A percentile compares a stretch with the other conserved stretches of the same genome.
These are phyloP conservation scores for Cytospora paraplurivora DNA, from an alignment of 2,329 filamentous ascomycete genomes.

Conservation along the genomic window DNA sequence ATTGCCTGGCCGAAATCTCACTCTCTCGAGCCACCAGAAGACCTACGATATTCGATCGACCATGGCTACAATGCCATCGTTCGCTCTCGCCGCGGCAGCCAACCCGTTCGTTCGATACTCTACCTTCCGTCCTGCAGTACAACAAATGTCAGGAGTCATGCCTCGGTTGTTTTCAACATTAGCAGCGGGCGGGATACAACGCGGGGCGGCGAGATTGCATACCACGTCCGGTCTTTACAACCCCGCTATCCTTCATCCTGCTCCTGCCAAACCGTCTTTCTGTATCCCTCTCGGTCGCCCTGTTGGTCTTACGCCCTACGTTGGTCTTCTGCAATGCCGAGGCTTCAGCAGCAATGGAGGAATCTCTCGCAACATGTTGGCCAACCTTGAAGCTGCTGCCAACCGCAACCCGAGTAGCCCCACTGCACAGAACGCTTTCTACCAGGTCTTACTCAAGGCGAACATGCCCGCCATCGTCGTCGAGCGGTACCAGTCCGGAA, in stretches of 20 bases:
- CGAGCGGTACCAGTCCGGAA: conserved; percentile 83
- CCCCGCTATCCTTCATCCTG: not conserved
- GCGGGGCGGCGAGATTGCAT: not conserved
- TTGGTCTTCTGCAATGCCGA: conserved; percentile 36
- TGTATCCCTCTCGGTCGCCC: not conserved
- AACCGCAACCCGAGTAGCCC: conserved; percentile 90
- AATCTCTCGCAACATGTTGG: conserved; percentile 67
- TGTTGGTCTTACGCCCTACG: conserved; percentile 19
- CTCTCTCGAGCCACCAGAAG: conserved; percentile 29
- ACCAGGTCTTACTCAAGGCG: conserved; percentile 84
- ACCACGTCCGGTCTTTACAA: conserved; percentile 11
- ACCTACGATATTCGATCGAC: conserved; percentile 39
- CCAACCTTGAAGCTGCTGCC: conserved; percentile 84
- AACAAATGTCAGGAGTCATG: not conserved
- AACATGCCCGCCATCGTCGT: conserved; percentile 93
- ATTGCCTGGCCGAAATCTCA: not conserved
- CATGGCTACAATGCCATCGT: conserved; percentile 37
- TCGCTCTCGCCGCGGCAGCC: conserved; percentile 35
- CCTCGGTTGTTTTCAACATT: conserved; percentile 23
- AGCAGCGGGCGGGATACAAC: not conserved
- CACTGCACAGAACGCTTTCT: conserved; percentile 89
- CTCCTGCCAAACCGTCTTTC: not conserved
- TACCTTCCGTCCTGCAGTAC: conserved; percentile 12
- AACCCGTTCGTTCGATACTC: conserved; percentile 33
- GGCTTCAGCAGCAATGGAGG: conserved; percentile 49